Evolutionary conservation across 768 basidiomycete genomes (phyloP), one percentile per base, ranked within the genome.

Genomic region (Coprinopsis sp.): DNA sequence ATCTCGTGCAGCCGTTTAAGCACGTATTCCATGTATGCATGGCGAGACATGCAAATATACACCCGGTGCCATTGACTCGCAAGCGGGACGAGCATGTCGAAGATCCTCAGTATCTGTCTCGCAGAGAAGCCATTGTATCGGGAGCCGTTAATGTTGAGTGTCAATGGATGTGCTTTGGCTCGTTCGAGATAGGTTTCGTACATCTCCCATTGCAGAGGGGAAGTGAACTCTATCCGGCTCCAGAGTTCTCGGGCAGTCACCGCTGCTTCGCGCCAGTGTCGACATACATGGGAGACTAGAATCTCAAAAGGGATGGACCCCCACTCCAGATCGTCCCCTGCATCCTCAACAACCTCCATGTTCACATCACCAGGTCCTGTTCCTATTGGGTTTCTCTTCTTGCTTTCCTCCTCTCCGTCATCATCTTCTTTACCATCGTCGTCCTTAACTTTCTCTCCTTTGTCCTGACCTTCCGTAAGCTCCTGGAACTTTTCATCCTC

Each of bases 221-320:
- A 61, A 3, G 51, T 31, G 34, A 76, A 77, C 3, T 60, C 54
- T 31, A 85, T 64, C 24, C 49, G 60, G 10, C 75, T 76, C 83
- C 83, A 86, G 14, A 85, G 68, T 7, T 66, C 63, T 1, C 79
- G 77, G 0, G 75, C 76, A 23, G 71, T 71, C 22, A 84, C 45
- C 3, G 80, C 74, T 18, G 72, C 60, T 25, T 62, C 64, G 40
- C 82, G 77, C 82, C 82, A 84, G 46, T 72, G 77, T 21, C 55
- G 64, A 59, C 82, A 84, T 6, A 83, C 74, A 53, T 82, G 82
- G 14, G 81, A 82, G 12, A 74, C 78, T 52, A 80, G 64, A 24
- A 81, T 63, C 52, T 75, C 72, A 57, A 81, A 82, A 2, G 67
- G 65, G 1, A 65, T 44, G 11, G 33, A 51, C 45, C 51, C 45